These are phyloP conservation scores for Canariomyces notabilis DNA, from an alignment of 2,329 filamentous ascomycete genomes.

Conservation along the genomic window DNA sequence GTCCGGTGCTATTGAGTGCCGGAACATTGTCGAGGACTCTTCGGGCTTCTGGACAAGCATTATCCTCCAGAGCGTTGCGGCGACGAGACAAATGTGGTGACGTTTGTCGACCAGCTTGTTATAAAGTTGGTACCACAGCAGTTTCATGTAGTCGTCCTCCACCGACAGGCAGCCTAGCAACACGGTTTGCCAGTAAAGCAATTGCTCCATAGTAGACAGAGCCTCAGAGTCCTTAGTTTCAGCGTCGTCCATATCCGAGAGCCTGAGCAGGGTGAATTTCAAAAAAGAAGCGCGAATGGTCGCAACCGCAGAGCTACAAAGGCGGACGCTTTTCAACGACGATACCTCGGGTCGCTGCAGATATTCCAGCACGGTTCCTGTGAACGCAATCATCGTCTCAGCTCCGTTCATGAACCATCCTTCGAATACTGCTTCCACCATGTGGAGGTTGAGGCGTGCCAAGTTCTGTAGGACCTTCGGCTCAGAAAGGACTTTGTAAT, in stretches of 20 bases:
- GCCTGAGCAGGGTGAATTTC: constrained; percentile 68
- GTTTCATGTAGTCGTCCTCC: constrained; percentile 75
- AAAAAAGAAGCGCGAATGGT: constrained; percentile 74
- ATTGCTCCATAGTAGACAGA: constrained; percentile 70
- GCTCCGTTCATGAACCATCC: constrained; percentile 94
- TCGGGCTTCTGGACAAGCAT: constrained; percentile 89
- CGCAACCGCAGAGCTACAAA: constrained; percentile 78
- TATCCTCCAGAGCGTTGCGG: constrained; percentile 84
- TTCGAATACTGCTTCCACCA: constrained; percentile 88
- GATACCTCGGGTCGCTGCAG: constrained; percentile 80
- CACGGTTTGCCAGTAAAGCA: constrained; percentile 94
- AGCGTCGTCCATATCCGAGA: constrained; percentile 75
- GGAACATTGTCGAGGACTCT: constrained; percentile 70
- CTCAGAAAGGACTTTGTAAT: constrained; percentile 70
- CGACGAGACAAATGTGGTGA: constrained; percentile 63
- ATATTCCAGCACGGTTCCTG: constrained; percentile 80
- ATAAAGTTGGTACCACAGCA: constrained; percentile 92
- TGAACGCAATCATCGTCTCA: constrained; percentile 77
- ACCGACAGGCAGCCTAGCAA: constrained; percentile 72
- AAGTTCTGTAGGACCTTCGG: constrained; percentile 83
- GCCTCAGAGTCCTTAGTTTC: constrained; percentile 57
- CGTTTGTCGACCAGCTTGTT: constrained; percentile 73
- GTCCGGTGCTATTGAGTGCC: constrained; percentile 63
- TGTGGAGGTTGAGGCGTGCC: constrained; percentile 70
- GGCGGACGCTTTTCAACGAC: constrained; percentile 76